A percentile compares a stretch with the other conserved stretches of the same genome.
phyloP scores from a whole-genome alignment of 495 filamentous ascomycete species.

The Penicillium ochrochloron region DNA sequence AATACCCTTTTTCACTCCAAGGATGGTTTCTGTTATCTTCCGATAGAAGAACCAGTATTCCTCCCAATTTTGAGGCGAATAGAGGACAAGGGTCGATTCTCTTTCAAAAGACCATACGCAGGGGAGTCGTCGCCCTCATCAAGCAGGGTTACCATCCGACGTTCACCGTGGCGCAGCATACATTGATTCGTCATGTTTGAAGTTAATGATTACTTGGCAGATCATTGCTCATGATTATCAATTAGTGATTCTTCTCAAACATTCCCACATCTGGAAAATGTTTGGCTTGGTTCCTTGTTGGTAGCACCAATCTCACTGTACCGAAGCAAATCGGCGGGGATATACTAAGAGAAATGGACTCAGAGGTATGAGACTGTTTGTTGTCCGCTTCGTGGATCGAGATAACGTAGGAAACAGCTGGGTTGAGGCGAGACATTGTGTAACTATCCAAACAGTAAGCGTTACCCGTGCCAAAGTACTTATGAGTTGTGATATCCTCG shows the following conservation, averaged over 20 bases:
- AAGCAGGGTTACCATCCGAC: neutral
- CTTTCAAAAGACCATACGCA: neutral
- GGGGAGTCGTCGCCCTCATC: neutral
- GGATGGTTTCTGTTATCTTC: neutral
- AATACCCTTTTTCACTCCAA: neutral
- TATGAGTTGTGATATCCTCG: neutral
- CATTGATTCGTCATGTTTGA: neutral
- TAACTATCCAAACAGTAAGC: neutral
- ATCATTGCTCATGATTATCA: neutral
- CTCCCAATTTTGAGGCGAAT: neutral
- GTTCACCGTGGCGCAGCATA: neutral
- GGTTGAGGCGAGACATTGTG: neutral
- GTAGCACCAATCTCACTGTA: conserved; percentile 6
- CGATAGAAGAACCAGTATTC: neutral
- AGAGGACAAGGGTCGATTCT: neutral
- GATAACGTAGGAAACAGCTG: neutral
- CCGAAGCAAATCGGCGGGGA: neutral
- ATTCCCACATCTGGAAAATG: neutral
- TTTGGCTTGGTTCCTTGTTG: neutral
- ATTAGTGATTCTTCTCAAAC: neutral
- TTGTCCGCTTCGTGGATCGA: conserved; percentile 1
- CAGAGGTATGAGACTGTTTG: neutral
- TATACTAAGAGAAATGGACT: neutral
- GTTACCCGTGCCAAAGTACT: neutral
- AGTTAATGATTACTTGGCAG: neutral